Conservation (phyloP, 2,329 filamentous ascomycete genomes). For the Penicillium fuscoglaucum region DNA sequence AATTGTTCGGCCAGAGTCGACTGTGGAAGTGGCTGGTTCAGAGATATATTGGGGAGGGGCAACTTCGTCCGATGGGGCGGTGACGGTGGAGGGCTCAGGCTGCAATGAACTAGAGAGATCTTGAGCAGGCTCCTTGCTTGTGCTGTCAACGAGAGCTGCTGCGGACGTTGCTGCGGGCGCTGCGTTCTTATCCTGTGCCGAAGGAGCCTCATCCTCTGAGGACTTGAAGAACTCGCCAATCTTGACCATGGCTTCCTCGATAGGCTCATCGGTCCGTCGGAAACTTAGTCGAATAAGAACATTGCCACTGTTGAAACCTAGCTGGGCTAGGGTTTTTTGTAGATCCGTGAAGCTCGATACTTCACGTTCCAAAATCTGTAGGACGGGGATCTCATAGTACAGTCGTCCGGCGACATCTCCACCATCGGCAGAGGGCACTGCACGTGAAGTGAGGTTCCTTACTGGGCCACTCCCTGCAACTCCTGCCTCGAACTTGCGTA, state of each 20-base stretch:
- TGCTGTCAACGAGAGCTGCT: constrained; percentile 2
- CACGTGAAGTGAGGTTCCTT: constrained; percentile 82
- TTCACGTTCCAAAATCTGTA: constrained; percentile 81
- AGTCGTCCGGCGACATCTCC: constrained; percentile 67
- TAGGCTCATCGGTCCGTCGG: constrained; percentile 70
- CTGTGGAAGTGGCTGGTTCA: constrained; percentile 26
- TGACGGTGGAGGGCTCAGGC: constrained; percentile 3
- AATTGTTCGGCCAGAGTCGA: constrained; percentile 52
- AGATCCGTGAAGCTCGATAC: constrained; percentile 75
- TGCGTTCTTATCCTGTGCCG: constrained; percentile 12
- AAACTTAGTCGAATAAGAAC: constrained; percentile 77
- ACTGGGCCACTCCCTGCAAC: constrained; percentile 60
- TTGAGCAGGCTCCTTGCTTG: constrained; percentile 10
- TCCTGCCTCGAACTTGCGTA: constrained; percentile 85
- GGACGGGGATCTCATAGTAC: constrained; percentile 81
- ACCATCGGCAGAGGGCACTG: constrained; percentile 61
- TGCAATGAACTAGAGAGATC: neutral
- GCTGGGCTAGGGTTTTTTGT: constrained; percentile 82
- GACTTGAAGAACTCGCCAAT: constrained; percentile 73
- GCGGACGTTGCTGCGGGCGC: constrained; percentile 9
- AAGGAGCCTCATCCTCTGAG: constrained; percentile 39
- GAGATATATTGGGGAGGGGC: constrained; percentile 14
- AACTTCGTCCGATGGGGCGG: constrained; percentile 9
- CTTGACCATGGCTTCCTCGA: constrained; percentile 81
- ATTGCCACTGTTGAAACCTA: constrained; percentile 83